Percentiles rank a stretch among this genome's conserved stretches.
phyloP scores from a whole-genome alignment of 352 stramenopile species.

The Phytopythium chamaehyphon region DNA sequence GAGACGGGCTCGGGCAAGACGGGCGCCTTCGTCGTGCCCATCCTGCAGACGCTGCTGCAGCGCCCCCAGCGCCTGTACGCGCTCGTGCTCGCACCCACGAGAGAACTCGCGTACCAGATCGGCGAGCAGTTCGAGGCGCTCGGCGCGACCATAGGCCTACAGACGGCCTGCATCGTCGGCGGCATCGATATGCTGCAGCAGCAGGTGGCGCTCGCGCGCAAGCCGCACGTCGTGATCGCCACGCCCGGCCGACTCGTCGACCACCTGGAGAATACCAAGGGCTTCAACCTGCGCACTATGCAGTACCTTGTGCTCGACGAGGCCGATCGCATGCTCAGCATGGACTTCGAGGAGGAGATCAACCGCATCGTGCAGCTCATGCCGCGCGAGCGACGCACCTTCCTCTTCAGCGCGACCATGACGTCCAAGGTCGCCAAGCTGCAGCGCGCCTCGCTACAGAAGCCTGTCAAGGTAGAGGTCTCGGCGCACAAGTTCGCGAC shows the following conservation, averaged over 20 bases:
- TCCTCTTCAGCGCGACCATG: conserved; percentile 99
- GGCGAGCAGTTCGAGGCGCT: conserved; percentile 92
- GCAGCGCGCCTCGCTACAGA: conserved; percentile 94
- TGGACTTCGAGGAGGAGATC: conserved; percentile 99
- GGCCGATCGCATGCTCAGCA: conserved; percentile 94
- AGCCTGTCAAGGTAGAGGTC: conserved; percentile 97
- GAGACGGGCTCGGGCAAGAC: conserved; percentile 96
- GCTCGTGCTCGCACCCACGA: conserved; percentile 91
- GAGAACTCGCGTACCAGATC: conserved; percentile 96
- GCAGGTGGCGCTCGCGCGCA: conserved; percentile 95
- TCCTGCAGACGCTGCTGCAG: conserved; percentile 90
- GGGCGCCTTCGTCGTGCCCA: conserved; percentile 92
- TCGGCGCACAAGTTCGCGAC: conserved; percentile 96
- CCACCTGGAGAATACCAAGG: conserved; percentile 96
- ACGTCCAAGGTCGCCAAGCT: conserved; percentile 98
- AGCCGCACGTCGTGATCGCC: conserved; percentile 95
- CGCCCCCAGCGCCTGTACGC: conserved; percentile 89
- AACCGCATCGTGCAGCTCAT: conserved; percentile 98
- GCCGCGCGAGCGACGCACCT: conserved; percentile 92
- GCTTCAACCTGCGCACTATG: conserved; percentile 89
- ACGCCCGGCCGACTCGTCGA: conserved; percentile 93
- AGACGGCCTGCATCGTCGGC: conserved; percentile 90
- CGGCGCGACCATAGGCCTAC: conserved; percentile 90
- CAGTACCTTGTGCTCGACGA: conserved; percentile 94
- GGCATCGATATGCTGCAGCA: conserved; percentile 98